Percentiles rank a stretch among this genome's conserved stretches.
phyloP scores from a whole-genome alignment of 2,329 filamentous ascomycete species.

The Phialophora tarda region DNA sequence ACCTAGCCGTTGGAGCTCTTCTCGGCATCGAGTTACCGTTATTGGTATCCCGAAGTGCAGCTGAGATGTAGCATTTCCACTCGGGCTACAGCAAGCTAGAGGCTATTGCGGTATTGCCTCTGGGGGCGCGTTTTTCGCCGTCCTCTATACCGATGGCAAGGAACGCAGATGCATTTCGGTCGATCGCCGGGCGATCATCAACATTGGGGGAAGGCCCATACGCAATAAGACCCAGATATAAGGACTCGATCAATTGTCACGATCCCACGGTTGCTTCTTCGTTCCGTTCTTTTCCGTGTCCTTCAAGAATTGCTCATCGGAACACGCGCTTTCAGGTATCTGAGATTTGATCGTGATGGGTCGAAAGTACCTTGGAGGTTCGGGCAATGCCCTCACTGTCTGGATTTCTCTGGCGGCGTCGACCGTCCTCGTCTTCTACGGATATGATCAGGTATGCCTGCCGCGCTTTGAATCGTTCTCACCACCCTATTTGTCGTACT shows the following conservation, averaged over 20 bases:
- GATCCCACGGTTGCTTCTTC: not conserved
- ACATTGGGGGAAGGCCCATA: slow-evolving; percentile 5
- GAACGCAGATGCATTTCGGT: slow-evolving; percentile 7
- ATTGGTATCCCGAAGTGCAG: slow-evolving; percentile 10
- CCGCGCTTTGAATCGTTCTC: not conserved
- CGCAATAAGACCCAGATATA: not conserved
- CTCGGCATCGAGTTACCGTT: not conserved
- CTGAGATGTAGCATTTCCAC: not conserved
- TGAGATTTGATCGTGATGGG: slow-evolving; percentile 44
- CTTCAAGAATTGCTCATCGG: not conserved
- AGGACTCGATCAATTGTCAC: not conserved
- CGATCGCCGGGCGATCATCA: slow-evolving; percentile 12
- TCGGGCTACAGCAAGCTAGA: slow-evolving; percentile 7
- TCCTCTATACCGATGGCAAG: slow-evolving; percentile 13
- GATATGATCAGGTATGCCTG: slow-evolving; percentile 48
- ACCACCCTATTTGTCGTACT: not conserved
- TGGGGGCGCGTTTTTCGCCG: slow-evolving; percentile 18
- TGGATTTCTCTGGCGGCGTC: slow-evolving; percentile 60
- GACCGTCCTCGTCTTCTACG: slow-evolving; percentile 59
- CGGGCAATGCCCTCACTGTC: slow-evolving; percentile 57
- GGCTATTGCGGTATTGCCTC: slow-evolving; percentile 12
- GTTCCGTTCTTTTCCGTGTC: not conserved
- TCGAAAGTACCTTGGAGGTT: slow-evolving; percentile 58
- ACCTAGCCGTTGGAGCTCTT: not conserved
- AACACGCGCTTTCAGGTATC: not conserved